Evolutionary conservation across 108 stramenopile species (phyloP).

Genomic region (Mayamaea pseudoterrestris): DNA sequence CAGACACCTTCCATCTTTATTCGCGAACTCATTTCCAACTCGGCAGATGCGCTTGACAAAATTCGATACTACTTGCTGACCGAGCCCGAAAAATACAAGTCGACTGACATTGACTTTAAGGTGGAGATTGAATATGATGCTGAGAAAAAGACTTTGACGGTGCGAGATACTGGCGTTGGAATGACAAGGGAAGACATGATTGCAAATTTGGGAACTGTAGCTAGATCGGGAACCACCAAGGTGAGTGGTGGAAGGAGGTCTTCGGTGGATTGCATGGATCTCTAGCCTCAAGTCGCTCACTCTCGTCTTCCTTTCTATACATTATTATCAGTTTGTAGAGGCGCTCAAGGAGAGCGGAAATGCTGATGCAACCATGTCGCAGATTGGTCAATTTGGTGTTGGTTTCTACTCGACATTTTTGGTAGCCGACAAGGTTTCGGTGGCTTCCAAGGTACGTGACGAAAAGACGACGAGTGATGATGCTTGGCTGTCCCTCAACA

Average conservation of each 20-base stretch:
- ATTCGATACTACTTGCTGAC: conserved; percentile 91
- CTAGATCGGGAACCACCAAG: conserved; percentile 97
- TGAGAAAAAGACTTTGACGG: conserved; percentile 85
- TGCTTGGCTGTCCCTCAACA: no score
- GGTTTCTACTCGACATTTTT: conserved; percentile 98
- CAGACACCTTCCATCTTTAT: conserved; percentile 98
- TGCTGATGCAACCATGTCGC: conserved; percentile 47
- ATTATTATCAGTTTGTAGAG: no score
- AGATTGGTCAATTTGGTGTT: conserved; percentile 99
- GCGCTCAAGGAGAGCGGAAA: conserved; percentile 65
- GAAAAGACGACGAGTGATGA: no score
- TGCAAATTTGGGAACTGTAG: conserved; percentile 97
- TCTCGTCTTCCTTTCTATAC: no score
- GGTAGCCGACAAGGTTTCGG: conserved; percentile 86
- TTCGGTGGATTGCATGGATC: no score
- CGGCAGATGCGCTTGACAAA: conserved; percentile 98
- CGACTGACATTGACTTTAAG: conserved; percentile 68
- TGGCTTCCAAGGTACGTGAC: conserved; percentile 96
- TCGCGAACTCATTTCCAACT: conserved; percentile 93
- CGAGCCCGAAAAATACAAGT: conserved; percentile 59
- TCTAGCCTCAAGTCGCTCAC: no score
- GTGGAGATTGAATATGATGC: conserved; percentile 86
- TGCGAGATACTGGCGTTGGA: conserved; percentile 94
- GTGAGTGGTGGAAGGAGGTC: no score
- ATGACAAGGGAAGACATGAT: conserved; percentile 96